Base-by-base conservation (phyloP, 1,284 basidiomycete genomes). In the Cutaneotrichosporon sp. region DNA sequence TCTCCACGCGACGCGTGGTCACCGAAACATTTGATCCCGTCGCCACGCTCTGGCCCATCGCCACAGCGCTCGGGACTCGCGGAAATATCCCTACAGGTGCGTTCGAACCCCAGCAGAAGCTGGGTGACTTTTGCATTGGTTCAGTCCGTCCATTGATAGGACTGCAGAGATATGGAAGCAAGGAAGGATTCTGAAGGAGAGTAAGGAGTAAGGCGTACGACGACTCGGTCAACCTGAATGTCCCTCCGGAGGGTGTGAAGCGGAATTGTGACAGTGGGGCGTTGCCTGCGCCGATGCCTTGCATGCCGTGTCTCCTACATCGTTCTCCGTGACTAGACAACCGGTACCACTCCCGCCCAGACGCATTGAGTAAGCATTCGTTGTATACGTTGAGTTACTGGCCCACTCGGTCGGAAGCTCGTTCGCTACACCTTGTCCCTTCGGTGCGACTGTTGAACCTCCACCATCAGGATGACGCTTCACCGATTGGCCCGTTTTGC, bases 1-100 rank as follows among this genome's bases (percentile, higher is more conserved):
- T 60, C 59, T 53, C 49, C 36, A 31, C 49, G 22, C 59, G 59
- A 60, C 59, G 59, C 59, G 59, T 53, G 59, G 58, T 50, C 46
- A 7, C 47, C 49, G 13, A 21, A 42, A n/a, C 14, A 53, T 53
- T 53, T 53, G 51, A 53, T 34, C 31, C 51, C 51, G 51, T 18
- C n/a, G 51, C 9, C 51, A 31, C 49, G 30, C 49, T 51, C 22
- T 26, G 42, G 6, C 42, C 42, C 7, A 8, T 30, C 26, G 49
- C 49, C 49, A 50, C 49, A 46, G 49, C 49, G 10, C 22, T 50
- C 49, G 49, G 49, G 13, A 30, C 22, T 50, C 22, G 22, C 49
- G 49, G 49, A 14, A 50, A 50, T 50, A 50, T 50, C 22, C 26
- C 26, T 10, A 7, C 14, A 11, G 26, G 31, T 16, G 51, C 13